These are phyloP conservation scores for Chalaropsis ovoidea DNA, from an alignment of 2,329 filamentous ascomycete genomes.

Conservation along the genomic window DNA sequence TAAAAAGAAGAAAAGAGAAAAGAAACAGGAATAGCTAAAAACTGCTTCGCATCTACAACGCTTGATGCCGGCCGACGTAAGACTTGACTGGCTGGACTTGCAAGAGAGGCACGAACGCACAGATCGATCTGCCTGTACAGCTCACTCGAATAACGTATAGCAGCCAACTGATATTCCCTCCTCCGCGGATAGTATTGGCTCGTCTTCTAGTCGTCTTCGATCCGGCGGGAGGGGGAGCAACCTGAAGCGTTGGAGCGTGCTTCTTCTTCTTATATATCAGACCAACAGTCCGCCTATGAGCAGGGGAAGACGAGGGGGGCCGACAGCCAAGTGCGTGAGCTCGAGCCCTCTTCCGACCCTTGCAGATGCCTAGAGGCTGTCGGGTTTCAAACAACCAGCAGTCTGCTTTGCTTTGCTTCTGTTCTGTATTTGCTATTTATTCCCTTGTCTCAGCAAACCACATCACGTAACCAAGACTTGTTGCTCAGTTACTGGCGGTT, in stretches of 20 bases:
- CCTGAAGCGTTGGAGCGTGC: constrained; percentile 12
- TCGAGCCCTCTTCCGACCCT: constrained; percentile 13
- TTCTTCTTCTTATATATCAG: constrained; percentile 14
- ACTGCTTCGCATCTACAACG: constrained; percentile 12
- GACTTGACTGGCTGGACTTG: constrained; percentile 1
- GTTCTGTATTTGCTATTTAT: constrained; percentile 12
- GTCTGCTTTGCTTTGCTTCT: background rate
- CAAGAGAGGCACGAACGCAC: constrained; percentile 5
- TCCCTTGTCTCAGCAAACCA: constrained; percentile 6
- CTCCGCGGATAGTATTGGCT: constrained; percentile 9
- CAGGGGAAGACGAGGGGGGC: background rate
- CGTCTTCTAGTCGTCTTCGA: constrained; percentile 14
- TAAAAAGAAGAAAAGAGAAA: constrained; percentile 9
- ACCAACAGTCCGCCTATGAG: background rate
- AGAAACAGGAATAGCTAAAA: constrained; percentile 1
- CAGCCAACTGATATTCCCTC: constrained; percentile 10
- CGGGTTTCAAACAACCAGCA: constrained; percentile 11
- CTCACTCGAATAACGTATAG: constrained; percentile 14
- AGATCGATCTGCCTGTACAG: constrained; percentile 11
- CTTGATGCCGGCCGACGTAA: background rate
- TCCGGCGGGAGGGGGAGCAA: constrained; percentile 5
- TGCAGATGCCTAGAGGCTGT: constrained; percentile 6
- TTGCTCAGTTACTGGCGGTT: background rate
- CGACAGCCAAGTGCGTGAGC: background rate
- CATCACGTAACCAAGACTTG: background rate